phyloP scores from a whole-genome alignment of 2,329 filamentous ascomycete species.

The Penicillium expansum region DNA sequence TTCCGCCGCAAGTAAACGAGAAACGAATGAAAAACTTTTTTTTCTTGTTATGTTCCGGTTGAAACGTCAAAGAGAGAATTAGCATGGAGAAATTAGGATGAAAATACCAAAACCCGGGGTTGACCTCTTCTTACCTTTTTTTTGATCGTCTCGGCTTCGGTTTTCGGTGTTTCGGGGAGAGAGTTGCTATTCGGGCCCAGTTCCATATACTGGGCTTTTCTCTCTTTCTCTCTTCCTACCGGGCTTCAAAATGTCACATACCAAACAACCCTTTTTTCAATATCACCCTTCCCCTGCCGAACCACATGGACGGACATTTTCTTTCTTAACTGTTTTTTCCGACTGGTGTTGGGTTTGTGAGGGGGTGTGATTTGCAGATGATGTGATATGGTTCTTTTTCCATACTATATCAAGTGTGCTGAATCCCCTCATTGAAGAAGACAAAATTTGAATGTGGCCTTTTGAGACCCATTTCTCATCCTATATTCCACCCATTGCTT shows the following conservation, averaged over 20 bases:
- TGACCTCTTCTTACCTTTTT: conserved; percentile 16
- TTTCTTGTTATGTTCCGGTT: conserved; percentile 27
- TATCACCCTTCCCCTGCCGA: conserved; percentile 13
- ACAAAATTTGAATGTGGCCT: conserved; percentile 39
- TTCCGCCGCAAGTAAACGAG: conserved; percentile 95
- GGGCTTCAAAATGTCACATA: conserved; percentile 29
- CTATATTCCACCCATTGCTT: conserved; percentile 20
- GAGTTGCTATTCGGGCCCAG: conserved; percentile 3
- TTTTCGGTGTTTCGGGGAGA: conserved; percentile 10
- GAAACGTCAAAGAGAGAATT: conserved; percentile 29
- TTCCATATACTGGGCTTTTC: conserved; percentile 2
- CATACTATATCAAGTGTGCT: conserved; percentile 14
- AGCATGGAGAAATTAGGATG: conserved; percentile 31
- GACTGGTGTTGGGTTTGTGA: conserved; percentile 2
- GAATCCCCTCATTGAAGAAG: conserved; percentile 19
- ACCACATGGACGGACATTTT: conserved; percentile 3
- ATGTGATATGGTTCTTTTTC: conserved; percentile 24
- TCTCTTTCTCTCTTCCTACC: conserved; percentile 15
- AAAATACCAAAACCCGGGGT: conserved; percentile 27
- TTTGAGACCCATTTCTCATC: conserved; percentile 23
- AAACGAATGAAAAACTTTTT: conserved; percentile 30
- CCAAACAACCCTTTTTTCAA: conserved; percentile 24
- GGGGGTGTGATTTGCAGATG: conserved; percentile 15
- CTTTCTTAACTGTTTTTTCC: conserved; percentile 6
- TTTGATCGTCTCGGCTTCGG: conserved; percentile 24